Evolutionary conservation across 1,284 basidiomycete genomes (phyloP).

Genomic region (Porogramme epimiltina): DNA sequence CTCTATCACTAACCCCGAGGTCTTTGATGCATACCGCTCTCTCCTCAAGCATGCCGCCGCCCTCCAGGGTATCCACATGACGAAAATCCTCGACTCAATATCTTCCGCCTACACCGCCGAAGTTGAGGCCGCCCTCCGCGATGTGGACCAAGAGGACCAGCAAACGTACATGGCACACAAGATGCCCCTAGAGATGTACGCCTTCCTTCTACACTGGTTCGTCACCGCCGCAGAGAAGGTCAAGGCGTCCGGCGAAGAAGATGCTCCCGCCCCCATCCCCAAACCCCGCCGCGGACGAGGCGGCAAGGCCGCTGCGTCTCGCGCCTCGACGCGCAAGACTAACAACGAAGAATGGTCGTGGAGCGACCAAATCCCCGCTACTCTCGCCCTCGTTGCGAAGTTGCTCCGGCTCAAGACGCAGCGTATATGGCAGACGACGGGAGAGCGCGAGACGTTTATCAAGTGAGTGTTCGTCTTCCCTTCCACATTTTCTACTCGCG

Average conservation of each 20-base stretch:
- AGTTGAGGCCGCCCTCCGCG: constrained; percentile 65
- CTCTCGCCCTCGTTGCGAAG: constrained; percentile 71
- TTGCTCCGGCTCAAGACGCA: constrained; percentile 76
- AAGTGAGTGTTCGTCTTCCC: constrained; percentile 48
- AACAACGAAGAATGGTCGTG: constrained; percentile 67
- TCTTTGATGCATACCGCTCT: constrained; percentile 80
- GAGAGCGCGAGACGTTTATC: constrained; percentile 84
- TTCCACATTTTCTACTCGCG: too few species aligned
- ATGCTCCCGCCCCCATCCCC: constrained; percentile 42
- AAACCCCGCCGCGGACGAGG: constrained; percentile 60
- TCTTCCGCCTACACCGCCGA: constrained; percentile 71
- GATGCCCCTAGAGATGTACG: constrained; percentile 82
- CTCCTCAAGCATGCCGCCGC: constrained; percentile 70
- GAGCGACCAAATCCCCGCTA: constrained; percentile 74
- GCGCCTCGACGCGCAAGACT: constrained; percentile 47
- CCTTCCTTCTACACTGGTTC: constrained; percentile 88
- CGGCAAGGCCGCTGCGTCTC: constrained; percentile 51
- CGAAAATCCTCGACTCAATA: constrained; percentile 79
- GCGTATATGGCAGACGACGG: constrained; percentile 85
- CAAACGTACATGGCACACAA: constrained; percentile 72
- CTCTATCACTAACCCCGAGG: constrained; percentile 60
- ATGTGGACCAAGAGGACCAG: constrained; percentile 72
- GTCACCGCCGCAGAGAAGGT: constrained; percentile 77
- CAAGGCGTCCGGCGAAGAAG: constrained; percentile 57
- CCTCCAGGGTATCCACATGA: constrained; percentile 64